phyloP scores from a whole-genome alignment of 2,329 filamentous ascomycete species.

The Cercospora canescens region DNA sequence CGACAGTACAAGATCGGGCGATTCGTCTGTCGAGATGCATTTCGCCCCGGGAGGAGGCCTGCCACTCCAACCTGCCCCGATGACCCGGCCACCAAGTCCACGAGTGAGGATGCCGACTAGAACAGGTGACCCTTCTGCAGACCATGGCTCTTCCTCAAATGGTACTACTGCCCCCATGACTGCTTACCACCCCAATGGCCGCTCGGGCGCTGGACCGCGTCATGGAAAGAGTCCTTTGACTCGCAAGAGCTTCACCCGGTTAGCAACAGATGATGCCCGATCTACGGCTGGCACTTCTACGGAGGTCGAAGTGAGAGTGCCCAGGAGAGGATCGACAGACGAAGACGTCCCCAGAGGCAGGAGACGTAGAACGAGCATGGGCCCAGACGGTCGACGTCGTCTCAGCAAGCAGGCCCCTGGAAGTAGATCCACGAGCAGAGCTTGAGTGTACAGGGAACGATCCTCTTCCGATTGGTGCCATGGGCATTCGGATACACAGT shows the following conservation, averaged over 20 bases:
- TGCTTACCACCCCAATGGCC: slow-evolving; percentile 10
- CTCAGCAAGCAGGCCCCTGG: slow-evolving; percentile 26
- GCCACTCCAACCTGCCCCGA: not conserved
- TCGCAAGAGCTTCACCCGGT: slow-evolving; percentile 42
- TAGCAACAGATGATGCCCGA: slow-evolving; percentile 24
- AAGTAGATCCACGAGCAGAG: slow-evolving; percentile 22
- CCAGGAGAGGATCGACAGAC: slow-evolving; percentile 16
- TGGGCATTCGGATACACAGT: not conserved
- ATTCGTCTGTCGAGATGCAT: slow-evolving; percentile 22
- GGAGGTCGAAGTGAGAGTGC: slow-evolving; percentile 24
- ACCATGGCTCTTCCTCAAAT: not conserved
- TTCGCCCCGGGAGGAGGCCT: slow-evolving; percentile 19
- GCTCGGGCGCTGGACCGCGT: slow-evolving; percentile 22
- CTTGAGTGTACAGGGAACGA: not conserved
- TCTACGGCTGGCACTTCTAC: slow-evolving; percentile 18
- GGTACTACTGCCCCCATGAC: slow-evolving; percentile 8
- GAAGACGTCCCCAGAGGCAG: slow-evolving; percentile 18
- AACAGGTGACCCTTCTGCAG: slow-evolving; percentile 3
- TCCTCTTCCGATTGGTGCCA: not conserved
- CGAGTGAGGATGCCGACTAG: slow-evolving; percentile 12
- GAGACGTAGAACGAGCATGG: slow-evolving; percentile 22
- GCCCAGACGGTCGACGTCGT: slow-evolving; percentile 26
- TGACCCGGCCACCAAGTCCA: not conserved
- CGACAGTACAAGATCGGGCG: slow-evolving; percentile 15
- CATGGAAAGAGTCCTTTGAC: slow-evolving; percentile 48